These are phyloP conservation scores for Lactifluus subvellereus DNA, from an alignment of 768 basidiomycete genomes.

Conservation along the genomic window DNA sequence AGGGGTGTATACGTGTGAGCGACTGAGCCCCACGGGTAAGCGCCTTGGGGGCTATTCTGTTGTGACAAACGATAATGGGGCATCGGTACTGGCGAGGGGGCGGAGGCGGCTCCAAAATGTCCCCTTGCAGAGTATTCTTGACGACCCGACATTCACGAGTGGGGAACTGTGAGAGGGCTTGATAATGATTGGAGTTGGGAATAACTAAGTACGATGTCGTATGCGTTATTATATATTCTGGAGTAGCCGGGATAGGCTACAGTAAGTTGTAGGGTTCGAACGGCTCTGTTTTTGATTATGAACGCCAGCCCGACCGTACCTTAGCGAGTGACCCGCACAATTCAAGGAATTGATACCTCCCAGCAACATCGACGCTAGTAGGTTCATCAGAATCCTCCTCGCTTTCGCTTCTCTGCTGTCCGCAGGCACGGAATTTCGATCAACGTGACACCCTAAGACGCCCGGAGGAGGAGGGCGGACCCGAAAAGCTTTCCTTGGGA, in stretches of 20 bases:
- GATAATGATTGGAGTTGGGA: neutral
- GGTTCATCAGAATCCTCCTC: neutral
- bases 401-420: neutral
- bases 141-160: neutral
- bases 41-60: neutral
- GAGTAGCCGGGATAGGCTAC: neutral
- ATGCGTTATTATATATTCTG: neutral
- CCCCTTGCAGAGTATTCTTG: neutral
- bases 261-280: neutral
- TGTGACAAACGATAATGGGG: neutral
- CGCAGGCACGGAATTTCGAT: neutral
- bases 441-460: neutral
- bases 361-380: neutral
- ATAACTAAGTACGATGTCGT: neutral
- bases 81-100: neutral
- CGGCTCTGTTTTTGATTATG: neutral
- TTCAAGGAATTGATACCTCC: neutral
- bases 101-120: neutral
- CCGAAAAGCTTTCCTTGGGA: neutral
- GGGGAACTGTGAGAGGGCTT: neutral
- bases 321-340: neutral
- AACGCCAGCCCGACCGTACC: neutral
- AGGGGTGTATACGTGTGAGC: neutral
- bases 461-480: neutral
- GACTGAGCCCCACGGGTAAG: neutral